A percentile compares a stretch with the other conserved stretches of the same genome.
phyloP scores from a whole-genome alignment of 2,329 filamentous ascomycete genomes.

The Venturia effusa region DNA sequence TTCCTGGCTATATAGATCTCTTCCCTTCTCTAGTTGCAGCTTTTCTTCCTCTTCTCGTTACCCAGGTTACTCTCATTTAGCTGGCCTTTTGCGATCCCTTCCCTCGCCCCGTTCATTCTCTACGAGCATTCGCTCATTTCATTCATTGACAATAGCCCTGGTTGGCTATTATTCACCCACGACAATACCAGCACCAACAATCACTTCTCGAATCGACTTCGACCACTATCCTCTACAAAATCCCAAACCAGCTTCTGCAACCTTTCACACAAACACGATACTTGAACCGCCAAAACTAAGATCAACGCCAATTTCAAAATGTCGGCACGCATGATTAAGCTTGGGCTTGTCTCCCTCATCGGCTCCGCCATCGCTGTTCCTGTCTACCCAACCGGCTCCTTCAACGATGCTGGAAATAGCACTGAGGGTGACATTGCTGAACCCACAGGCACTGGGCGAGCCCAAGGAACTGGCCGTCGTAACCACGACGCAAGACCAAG shows the following conservation, averaged over 20 bases:
- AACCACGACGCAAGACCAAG: not conserved
- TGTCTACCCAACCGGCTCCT: not conserved
- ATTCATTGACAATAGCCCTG: constrained; percentile 25
- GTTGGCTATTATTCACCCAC: constrained; percentile 20
- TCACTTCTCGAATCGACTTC: constrained; percentile 2
- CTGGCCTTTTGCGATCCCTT: not conserved
- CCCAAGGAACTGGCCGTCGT: not conserved
- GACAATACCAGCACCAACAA: constrained; percentile 22
- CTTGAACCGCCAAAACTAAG: not conserved
- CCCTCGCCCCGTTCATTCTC: constrained; percentile 17
- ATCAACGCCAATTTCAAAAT: constrained; percentile 17
- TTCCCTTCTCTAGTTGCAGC: not conserved
- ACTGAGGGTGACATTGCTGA: not conserved
- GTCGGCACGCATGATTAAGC: constrained; percentile 25
- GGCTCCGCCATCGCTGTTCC: constrained; percentile 29
- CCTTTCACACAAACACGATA: not conserved
- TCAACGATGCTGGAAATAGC: constrained; percentile 4
- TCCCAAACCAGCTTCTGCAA: not conserved
- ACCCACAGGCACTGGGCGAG: not conserved
- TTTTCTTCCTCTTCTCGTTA: not conserved
- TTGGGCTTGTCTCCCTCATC: constrained; percentile 33
- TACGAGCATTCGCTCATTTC: constrained; percentile 33
- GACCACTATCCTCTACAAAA: not conserved
- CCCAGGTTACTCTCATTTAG: not conserved
- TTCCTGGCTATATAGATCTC: not conserved